Percentiles rank a stretch among this genome's conserved stretches.
These are phyloP conservation scores for Brassica balearica DNA, from an alignment of 441 rosid species.

Conservation along the genomic window DNA sequence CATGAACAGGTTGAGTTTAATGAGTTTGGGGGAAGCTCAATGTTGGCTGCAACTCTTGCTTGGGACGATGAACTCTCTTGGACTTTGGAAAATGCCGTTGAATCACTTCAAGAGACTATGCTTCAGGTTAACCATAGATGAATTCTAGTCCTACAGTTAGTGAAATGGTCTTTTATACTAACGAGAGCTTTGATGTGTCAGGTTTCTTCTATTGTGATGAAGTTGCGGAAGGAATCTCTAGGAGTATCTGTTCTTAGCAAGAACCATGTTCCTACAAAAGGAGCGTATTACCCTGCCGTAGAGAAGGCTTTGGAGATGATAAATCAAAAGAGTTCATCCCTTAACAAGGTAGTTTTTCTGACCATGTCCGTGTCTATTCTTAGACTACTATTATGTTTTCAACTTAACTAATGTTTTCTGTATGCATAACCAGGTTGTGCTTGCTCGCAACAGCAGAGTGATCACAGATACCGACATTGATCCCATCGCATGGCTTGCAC, in stretches of 20 bases:
- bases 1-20: slow-evolving; percentile 84
- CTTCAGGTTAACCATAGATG: slow-evolving; percentile 50
- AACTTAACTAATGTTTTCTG: slow-evolving; percentile 25
- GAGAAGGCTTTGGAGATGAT: slow-evolving; percentile 77
- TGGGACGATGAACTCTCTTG: slow-evolving; percentile 83
- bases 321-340: slow-evolving; percentile 59
- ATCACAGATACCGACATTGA: slow-evolving; percentile 72
- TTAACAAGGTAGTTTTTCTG: slow-evolving; percentile 61
- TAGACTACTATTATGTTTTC: background rate
- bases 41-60: slow-evolving; percentile 84
- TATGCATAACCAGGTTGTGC: slow-evolving; percentile 67
- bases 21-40: slow-evolving; percentile 79
- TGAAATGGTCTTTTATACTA: slow-evolving; percentile 4
- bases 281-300: slow-evolving; percentile 72
- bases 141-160: background rate
- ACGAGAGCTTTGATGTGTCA: slow-evolving; percentile 36
- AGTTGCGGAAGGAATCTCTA: slow-evolving; percentile 51
- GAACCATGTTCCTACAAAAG: slow-evolving; percentile 66
- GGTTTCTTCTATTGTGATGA: slow-evolving; percentile 62
- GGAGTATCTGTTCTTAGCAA: slow-evolving; percentile 63
- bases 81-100: slow-evolving; percentile 69
- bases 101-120: slow-evolving; percentile 59
- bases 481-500: slow-evolving; percentile 82
- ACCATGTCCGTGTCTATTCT: background rate
- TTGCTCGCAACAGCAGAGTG: slow-evolving; percentile 85